Evolutionary conservation across 352 stramenopile genomes (phyloP).

Genomic region (Globisporangium megalacanthum): DNA sequence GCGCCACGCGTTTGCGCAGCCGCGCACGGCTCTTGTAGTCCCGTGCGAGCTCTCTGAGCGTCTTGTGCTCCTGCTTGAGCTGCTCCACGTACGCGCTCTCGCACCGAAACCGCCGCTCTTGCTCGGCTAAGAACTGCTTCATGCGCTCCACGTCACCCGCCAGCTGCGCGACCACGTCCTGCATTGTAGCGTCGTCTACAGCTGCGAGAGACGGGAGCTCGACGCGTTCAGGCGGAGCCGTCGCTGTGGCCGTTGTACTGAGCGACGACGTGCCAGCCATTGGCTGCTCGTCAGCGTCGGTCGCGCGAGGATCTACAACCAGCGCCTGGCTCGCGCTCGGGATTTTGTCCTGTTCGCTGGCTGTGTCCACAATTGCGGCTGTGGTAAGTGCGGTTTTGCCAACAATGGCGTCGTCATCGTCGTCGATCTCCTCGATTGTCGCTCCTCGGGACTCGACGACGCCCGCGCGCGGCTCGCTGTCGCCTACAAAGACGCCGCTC

Average conservation of each 20-base stretch:
- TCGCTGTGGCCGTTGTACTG: background rate
- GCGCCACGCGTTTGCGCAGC: slow-evolving; percentile 26
- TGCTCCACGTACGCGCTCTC: slow-evolving; percentile 23
- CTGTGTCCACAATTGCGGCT: background rate
- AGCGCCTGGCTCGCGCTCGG: background rate
- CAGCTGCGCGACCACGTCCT: slow-evolving; percentile 26
- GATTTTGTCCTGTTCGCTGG: background rate
- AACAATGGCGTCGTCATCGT: background rate
- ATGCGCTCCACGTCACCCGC: slow-evolving; percentile 24
- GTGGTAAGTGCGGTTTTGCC: too few relatives aligned
- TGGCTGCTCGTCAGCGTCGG: background rate
- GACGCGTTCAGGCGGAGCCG: background rate
- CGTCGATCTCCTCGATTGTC: slow-evolving; percentile 15
- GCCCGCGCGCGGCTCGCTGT: background rate
- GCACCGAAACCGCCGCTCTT: slow-evolving; percentile 25
- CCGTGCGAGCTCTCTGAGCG: slow-evolving; percentile 30
- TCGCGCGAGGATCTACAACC: background rate
- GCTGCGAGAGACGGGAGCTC: slow-evolving; percentile 1
- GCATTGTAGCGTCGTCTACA: slow-evolving; percentile 19
- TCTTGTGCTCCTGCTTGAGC: slow-evolving; percentile 32
- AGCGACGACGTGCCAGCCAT: background rate
- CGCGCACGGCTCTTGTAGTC: slow-evolving; percentile 30
- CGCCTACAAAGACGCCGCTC: background rate
- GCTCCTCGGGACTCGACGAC: background rate
- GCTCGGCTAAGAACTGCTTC: slow-evolving; percentile 25